A percentile compares a stretch with the other conserved stretches of the same genome.
Conservation (phyloP, 176 grass and related monocot species). For the Carex kokanica region DNA sequence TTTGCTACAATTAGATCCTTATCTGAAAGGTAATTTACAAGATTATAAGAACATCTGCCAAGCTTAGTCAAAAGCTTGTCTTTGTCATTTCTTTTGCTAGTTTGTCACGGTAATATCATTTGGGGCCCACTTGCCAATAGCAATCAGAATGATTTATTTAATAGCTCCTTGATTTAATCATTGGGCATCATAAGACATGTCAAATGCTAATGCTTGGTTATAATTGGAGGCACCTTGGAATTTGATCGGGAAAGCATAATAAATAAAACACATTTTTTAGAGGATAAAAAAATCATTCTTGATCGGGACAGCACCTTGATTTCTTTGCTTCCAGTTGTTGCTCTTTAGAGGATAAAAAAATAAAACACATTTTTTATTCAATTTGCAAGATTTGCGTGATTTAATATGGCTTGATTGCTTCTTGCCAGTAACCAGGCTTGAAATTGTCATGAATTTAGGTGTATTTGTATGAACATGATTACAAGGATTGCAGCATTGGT, state of each 20-base stretch:
- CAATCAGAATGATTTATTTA: not conserved
- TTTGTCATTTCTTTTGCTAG: not conserved
- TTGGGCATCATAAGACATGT: not conserved
- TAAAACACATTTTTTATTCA: not conserved
- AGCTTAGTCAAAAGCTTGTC: not conserved
- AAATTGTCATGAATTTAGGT: not conserved
- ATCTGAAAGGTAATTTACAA: slow-evolving; percentile 51
- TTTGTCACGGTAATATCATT: not conserved
- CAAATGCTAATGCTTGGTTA: not conserved
- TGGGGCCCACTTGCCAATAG: not conserved
- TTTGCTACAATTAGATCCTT: slow-evolving; percentile 65
- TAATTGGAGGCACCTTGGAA: not conserved
- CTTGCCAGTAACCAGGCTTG: not conserved
- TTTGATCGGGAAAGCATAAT: not conserved
- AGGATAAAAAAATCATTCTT: no score
- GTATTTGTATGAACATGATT: not conserved
- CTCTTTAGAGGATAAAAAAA: slow-evolving; percentile 29
- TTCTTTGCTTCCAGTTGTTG: slow-evolving; percentile 30
- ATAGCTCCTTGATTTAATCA: not conserved
- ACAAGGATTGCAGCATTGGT: not conserved
- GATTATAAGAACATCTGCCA: not conserved
- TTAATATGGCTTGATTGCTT: not conserved
- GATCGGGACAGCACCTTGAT: no score
- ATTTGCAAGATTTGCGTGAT: not conserved
- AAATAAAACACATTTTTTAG: no score